Evolutionary conservation across 2,329 filamentous ascomycete species (phyloP), one percentile per base, ranked within the genome.

Genomic region (Curvularia hawaiiensis): DNA sequence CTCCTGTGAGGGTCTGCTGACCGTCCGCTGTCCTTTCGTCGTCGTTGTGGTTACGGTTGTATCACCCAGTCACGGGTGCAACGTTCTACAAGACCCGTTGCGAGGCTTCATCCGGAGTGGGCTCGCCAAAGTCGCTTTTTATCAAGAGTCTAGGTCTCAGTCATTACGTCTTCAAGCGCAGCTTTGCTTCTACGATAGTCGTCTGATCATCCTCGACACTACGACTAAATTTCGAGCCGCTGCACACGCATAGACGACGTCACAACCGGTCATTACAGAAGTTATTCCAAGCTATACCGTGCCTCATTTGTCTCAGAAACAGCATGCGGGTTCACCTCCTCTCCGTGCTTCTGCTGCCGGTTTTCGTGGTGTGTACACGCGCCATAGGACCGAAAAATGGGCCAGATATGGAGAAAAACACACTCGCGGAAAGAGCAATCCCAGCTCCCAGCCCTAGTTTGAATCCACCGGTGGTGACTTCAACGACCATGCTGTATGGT

Each of bases 361-460:
- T 10, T 24, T 8, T 54, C 45, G 38, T 35, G 3, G 33, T 22
- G 20, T 41, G 52, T 26, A 54, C 49, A 12, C 45, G 52, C 40
- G 50, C 49, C 16, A 16, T 49, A 0, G 51, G 50, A 12, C 40
- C 18, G 14, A 44, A 22, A 6, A 46, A 58, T 28, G 26, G 35
- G 18, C 50, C 7, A 51, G 54, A 51, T 22, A 14, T 26, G 14
- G 31, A 52, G 33, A 22, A 18, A 22, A 45, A 50, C 24, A 51
- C 51, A 0, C 45, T 26, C 9, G 50, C 43, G 40, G 52, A 47
- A 28, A 44, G 50, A 35, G 45, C 61, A 7, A 60, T 43, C 43
- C 41, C 62, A 44, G 44, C 54, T 12, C 55, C 58, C 14, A 43
- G 52, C 2, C 44, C 57, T 14, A 55, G 22, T 2, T 50, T 54